These are phyloP conservation scores for Saitozyma podzolica DNA, from an alignment of 768 basidiomycete species.

Conservation along the genomic window DNA sequence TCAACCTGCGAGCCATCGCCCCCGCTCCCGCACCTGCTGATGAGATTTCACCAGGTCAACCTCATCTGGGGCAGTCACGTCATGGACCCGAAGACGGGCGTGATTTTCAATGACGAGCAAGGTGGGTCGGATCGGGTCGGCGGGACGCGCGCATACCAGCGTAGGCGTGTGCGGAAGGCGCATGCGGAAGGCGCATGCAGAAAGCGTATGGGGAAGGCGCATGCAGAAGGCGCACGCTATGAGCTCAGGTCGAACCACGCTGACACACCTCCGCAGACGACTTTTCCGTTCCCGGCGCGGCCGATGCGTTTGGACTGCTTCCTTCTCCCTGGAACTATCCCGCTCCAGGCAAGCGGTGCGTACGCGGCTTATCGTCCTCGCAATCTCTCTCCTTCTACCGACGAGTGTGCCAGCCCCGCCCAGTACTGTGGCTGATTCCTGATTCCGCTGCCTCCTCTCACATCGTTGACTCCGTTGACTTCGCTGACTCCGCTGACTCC, in stretches of 20 bases:
- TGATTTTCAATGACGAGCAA: conserved; percentile 86
- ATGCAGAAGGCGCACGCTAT: too few relatives aligned
- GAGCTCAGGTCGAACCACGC: too few relatives aligned
- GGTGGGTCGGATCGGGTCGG: conserved; percentile 24
- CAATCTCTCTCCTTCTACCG: background rate
- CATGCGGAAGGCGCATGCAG: too few relatives aligned
- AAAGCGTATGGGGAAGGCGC: too few relatives aligned
- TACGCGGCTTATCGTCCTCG: background rate
- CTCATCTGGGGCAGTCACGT: conserved; percentile 84
- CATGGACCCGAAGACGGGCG: conserved; percentile 79
- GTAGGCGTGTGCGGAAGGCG: background rate
- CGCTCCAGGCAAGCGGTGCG: conserved; percentile 68
- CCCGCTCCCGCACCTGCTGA: background rate
- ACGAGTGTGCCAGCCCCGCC: background rate
- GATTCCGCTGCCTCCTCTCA: too few relatives aligned
- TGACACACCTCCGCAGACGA: conserved; percentile 62
- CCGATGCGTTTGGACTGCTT: conserved; percentile 66
- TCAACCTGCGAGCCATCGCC: background rate
- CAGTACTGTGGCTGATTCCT: too few relatives aligned
- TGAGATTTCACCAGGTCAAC: conserved; percentile 62
- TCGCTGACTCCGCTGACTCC: background rate
- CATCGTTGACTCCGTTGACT: too few relatives aligned
- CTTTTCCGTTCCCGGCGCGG: conserved; percentile 79
- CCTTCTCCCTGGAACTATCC: conserved; percentile 70
- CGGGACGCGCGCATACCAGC: too few relatives aligned